Percentiles rank a stretch among this genome's conserved stretches.
Conservation (phyloP, 257 asterid species). For the Misopates orontium region DNA sequence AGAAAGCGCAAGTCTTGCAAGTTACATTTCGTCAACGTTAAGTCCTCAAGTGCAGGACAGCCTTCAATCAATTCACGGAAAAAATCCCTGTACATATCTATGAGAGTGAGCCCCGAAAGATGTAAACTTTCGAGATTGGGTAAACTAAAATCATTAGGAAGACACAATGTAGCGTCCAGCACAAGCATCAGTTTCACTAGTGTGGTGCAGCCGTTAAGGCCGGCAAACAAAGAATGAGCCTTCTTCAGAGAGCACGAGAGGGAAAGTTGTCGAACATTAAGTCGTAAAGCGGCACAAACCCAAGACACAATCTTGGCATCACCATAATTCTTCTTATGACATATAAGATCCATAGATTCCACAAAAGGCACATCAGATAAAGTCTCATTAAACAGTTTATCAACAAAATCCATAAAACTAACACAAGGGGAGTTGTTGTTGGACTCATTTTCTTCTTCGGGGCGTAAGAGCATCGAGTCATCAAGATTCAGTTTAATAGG, state of each 20-base stretch:
- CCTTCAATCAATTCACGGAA: background rate
- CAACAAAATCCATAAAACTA: too few relatives aligned
- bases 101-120: background rate
- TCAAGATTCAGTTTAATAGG: background rate
- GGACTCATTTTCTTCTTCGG: background rate
- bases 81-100: background rate
- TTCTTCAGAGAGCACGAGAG: background rate
- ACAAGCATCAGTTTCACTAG: background rate
- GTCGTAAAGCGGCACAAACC: background rate
- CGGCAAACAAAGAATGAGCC: background rate
- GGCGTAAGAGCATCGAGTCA: background rate
- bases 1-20: background rate
- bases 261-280: background rate
- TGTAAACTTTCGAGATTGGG: background rate
- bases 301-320: background rate
- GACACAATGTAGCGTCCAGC: background rate
- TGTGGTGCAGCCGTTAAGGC: slow-evolving; percentile 4
- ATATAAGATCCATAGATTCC: background rate
- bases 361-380: background rate
- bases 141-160: background rate
- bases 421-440: too few relatives aligned
- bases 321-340: background rate
- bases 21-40: background rate
- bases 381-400: background rate
- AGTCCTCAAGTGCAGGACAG: background rate